Evolutionary conservation across 805 yeast species (phyloP).

Genomic region (Candida chilensis): DNA sequence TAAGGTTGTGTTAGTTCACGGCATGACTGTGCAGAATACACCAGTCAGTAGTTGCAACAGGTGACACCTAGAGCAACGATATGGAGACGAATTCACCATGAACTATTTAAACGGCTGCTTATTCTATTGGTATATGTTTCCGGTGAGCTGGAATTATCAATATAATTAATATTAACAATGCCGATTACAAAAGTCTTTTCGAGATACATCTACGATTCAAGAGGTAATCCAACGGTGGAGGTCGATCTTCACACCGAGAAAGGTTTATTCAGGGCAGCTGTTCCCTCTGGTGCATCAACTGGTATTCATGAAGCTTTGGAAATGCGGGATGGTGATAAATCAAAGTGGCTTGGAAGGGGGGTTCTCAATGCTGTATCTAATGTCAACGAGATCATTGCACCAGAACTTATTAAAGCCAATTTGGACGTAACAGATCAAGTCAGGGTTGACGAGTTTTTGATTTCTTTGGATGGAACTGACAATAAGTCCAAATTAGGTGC

Average conservation of each 20-base stretch:
- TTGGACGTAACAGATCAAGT: constrained; percentile 8
- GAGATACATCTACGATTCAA: constrained; percentile 12
- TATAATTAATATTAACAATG: constrained; percentile 8
- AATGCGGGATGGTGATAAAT: constrained; percentile 12
- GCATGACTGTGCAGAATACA: too few relatives aligned
- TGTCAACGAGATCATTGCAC: constrained; percentile 10
- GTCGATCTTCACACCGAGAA: constrained; percentile 9
- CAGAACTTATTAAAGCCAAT: constrained; percentile 8
- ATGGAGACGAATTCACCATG: too few relatives aligned
- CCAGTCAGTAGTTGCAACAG: too few relatives aligned
- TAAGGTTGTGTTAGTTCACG: too few relatives aligned
- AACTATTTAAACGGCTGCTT: too few relatives aligned
- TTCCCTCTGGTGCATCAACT: constrained; percentile 15
- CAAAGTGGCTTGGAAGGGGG: constrained; percentile 14
- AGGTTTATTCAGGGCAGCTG: constrained; percentile 11
- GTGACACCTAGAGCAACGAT: too few relatives aligned
- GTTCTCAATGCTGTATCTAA: constrained; percentile 10
- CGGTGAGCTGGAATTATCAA: not conserved
- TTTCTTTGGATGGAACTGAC: constrained; percentile 9
- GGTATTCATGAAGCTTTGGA: constrained; percentile 13
- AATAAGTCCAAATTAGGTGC: constrained; percentile 13
- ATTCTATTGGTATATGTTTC: too few relatives aligned
- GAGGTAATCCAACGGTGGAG: constrained; percentile 15
- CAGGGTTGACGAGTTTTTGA: constrained; percentile 8
- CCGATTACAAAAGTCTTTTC: constrained; percentile 8